phyloP scores from a whole-genome alignment of 371 early-diverging fungal species.

The Syncephalastrum sp. region DNA sequence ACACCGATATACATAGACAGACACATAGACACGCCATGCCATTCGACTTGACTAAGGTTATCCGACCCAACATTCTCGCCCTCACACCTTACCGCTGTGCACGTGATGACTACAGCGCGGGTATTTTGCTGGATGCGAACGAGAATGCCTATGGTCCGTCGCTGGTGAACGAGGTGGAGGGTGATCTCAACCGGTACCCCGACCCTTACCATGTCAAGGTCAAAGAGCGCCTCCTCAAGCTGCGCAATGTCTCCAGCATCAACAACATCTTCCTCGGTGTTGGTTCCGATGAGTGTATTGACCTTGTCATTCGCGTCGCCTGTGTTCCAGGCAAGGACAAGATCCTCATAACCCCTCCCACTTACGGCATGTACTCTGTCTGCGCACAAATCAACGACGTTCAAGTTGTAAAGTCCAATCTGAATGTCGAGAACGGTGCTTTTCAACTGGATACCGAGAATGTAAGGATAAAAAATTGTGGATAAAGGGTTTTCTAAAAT shows the following conservation, averaged over 20 bases:
- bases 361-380: conserved; percentile 98
- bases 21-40: conserved; percentile 17
- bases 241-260: conserved; percentile 64
- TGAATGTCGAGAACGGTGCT: conserved; percentile 72
- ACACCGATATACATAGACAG: too few species aligned
- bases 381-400: conserved; percentile 94
- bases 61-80: conserved; percentile 92
- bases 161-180: conserved; percentile 27
- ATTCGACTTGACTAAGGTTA: conserved; percentile 72
- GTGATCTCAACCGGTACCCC: conserved; percentile 90
- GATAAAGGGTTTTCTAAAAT: background rate
- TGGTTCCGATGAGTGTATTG: conserved; percentile 96
- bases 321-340: conserved; percentile 91
- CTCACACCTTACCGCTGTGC: conserved; percentile 96
- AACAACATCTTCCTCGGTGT: conserved; percentile 91
- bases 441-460: conserved; percentile 83
- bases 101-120: conserved; percentile 90
- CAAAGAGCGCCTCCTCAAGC: conserved; percentile 72
- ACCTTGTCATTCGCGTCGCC: conserved; percentile 86
- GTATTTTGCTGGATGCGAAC: conserved; percentile 96
- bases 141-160: conserved; percentile 94
- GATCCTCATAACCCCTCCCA: conserved; percentile 93
- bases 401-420: conserved; percentile 75
- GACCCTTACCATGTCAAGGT: conserved; percentile 87
- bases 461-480: conserved; percentile 42